Base-by-base conservation (phyloP, 352 stramenopile species). In the Phytophthora palmivora region DNA sequence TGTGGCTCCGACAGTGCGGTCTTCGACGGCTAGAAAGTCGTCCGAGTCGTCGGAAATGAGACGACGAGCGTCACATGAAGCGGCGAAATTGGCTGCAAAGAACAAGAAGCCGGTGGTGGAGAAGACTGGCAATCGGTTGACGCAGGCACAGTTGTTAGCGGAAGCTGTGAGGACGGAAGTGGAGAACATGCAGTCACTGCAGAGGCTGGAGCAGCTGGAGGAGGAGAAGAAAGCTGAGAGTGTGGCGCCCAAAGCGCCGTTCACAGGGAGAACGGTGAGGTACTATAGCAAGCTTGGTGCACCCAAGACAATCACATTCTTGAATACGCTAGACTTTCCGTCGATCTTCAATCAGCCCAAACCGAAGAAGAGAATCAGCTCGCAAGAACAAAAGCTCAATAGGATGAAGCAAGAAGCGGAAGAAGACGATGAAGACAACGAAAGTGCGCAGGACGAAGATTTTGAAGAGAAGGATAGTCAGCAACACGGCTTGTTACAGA, bases 231-330 rank as follows among this genome's bases (percentile, higher is more conserved):
- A 88, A 16, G 71, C 68, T 6, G 84, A 92, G 66, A 84, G 63
- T 43, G 69, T 75, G 11, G 72, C 79, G 8, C 87, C 87, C 10
- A 95, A 93, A 55, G 76, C 76, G 9, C 86, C 84, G 53, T 86
- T 82, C 62, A 89, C 79, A 12, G 82, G 81, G n/a, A 61, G 76
- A 8, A 85, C 89, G 60, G 76, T 95, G 36, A 68, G 84, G 32
- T 89, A 87, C 44, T 72, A 88, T 58, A 95, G 87, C 44, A 74
- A 73, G 12, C 54, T 92, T 2, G 79, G 76, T 15, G 56, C 63
- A 19, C 81, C 79, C 8, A 92, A 92, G 63, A 89, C 79, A 16
- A 92, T 95, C 59, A 95, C 84, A 48, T 95, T 95, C 41, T 50
- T 95, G 11, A 93, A 95, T 38, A 72, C 83, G 15, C 34, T 66